Evolutionary conservation across 2,329 filamentous ascomycete genomes (phyloP), one percentile per base, ranked within the genome.

Genomic region (Microdochium trichocladiopsis): DNA sequence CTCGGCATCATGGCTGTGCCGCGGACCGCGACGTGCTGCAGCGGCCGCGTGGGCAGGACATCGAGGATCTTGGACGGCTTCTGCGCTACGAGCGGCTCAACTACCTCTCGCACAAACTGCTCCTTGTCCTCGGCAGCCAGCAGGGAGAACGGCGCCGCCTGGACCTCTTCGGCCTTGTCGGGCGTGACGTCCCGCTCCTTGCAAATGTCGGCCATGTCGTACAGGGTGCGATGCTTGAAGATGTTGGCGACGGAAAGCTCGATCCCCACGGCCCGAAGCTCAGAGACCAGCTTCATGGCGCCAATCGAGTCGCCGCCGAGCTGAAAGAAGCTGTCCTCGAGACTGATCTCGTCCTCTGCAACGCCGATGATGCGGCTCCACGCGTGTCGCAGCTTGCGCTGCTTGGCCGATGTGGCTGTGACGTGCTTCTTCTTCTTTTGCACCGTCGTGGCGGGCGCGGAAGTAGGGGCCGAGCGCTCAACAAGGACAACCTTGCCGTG

Each of bases 211-310:
- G 82, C 80, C 63, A 84, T 78, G 52, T 83, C 79, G 50, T 70
- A 71, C 9, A 77, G 62, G 9, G 70, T 71, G 21, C 69, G 65
- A 64, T 69, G 70, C 57, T 70, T 66, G 66, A 85, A 83, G 52
- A 83, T 76, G 24, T 79, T 72, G 2, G 77, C 75, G 2, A 84
- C 81, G 1, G 72, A 78, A 23, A 84, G 58, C 8, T 69, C 66
- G 49, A 79, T 61, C 0, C 73, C 74, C 23, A 74, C 71, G 2
- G 70, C 66, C 22, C 79, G 69, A 2, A 78, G 73, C 51, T 77
- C 75, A 2, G 80, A 77, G 1, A 83, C 81, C 1, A 85, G 67
- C 60, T 78, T 81, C 79, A 85, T 86, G 2, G 80, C 80, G 1
- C 73, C 66, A 24, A 84, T 78, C 0, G 80, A 84, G 64, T 84